A percentile compares a stretch with the other conserved stretches of the same genome.
Conservation (phyloP, 768 basidiomycete genomes). For the Auriscalpium orientale region DNA sequence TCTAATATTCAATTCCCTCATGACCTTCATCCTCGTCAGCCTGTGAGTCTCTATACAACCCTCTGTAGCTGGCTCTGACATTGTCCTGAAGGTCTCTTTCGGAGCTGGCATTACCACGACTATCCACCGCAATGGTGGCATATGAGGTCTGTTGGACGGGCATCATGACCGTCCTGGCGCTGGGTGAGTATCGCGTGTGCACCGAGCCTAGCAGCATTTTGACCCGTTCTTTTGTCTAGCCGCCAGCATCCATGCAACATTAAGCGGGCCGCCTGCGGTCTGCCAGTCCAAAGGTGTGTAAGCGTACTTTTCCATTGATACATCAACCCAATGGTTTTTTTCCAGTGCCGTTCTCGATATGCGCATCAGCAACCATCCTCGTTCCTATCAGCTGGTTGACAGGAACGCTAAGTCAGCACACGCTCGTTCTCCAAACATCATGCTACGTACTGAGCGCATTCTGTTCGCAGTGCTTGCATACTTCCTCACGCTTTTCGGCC, state of each 20-base stretch:
- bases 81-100: conserved; percentile 25
- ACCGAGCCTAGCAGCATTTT: neutral
- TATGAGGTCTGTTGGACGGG: conserved; percentile 53
- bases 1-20: conserved; percentile 35
- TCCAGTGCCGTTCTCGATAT: conserved; percentile 9
- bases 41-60: neutral
- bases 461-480: conserved; percentile 38
- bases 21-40: neutral
- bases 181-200: conserved; percentile 29
- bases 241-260: conserved; percentile 41
- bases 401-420: conserved; percentile 15
- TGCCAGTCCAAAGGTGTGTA: conserved; percentile 23
- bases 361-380: conserved; percentile 22
- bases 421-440: conserved; percentile 6
- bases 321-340: neutral
- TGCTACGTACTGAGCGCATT: neutral
- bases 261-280: conserved; percentile 31
- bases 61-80: conserved; percentile 26
- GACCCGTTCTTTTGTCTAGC: conserved; percentile 26
- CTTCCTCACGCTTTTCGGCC: conserved; percentile 44
- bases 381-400: conserved; percentile 23
- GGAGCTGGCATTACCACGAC: conserved; percentile 6
- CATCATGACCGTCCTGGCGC: conserved; percentile 38
- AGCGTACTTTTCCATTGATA: neutral
- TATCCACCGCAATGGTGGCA: conserved; percentile 31